Percentiles rank a stretch among this genome's conserved stretches.
These are phyloP conservation scores for Phycomyces nitens DNA, from an alignment of 192 early-diverging fungal genomes.

Conservation along the genomic window DNA sequence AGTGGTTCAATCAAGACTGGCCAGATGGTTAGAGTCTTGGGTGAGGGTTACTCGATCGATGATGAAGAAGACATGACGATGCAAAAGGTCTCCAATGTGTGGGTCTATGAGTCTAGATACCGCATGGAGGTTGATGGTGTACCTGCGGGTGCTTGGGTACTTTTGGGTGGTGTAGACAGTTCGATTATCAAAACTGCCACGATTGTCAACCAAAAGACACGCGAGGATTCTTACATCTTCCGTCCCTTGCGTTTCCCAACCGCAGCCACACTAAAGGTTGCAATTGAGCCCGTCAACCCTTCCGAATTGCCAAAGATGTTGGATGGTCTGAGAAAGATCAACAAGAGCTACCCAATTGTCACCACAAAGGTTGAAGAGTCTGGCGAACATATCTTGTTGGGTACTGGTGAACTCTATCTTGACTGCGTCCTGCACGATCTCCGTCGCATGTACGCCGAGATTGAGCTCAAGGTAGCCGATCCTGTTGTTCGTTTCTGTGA, in stretches of 20 bases:
- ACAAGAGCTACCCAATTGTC: constrained; percentile 89
- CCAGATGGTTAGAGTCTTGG: constrained; percentile 84
- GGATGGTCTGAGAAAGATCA: constrained; percentile 92
- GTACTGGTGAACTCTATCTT: constrained; percentile 93
- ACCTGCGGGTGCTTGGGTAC: constrained; percentile 86
- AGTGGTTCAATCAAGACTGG: constrained; percentile 79
- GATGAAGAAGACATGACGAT: constrained; percentile 97
- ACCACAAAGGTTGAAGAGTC: constrained; percentile 91
- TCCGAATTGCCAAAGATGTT: constrained; percentile 98
- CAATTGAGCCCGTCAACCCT: constrained; percentile 96
- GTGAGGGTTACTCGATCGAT: constrained; percentile 85
- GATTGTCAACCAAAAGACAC: constrained; percentile 64
- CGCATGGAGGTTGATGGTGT: constrained; percentile 76
- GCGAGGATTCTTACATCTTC: constrained; percentile 81
- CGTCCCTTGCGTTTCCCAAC: constrained; percentile 79
- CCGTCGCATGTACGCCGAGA: constrained; percentile 88
- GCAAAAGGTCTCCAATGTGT: constrained; percentile 66
- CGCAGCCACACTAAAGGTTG: constrained; percentile 87
- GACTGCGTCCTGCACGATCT: constrained; percentile 97
- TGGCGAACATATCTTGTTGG: constrained; percentile 94
- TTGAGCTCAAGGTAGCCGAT: constrained; percentile 97
- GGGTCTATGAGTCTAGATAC: constrained; percentile 84
- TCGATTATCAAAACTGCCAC: constrained; percentile 96
- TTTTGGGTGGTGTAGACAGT: constrained; percentile 87
- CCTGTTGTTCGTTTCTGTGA: constrained; percentile 95